phyloP scores from a whole-genome alignment of 2,329 filamentous ascomycete species.

The Xylaria sp. region DNA sequence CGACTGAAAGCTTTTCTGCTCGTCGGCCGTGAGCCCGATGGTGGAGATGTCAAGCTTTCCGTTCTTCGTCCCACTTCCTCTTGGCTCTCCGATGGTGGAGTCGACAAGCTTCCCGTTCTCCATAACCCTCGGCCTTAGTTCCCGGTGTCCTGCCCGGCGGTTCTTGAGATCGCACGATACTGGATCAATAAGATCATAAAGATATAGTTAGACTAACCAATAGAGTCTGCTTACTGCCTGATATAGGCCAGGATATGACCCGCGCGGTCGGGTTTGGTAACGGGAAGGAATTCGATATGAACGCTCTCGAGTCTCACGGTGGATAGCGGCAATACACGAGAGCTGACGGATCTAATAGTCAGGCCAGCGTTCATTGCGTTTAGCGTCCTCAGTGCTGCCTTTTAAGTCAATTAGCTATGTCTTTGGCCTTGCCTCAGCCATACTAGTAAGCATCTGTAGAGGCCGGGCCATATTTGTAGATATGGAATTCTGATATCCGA shows the following conservation, averaged over 20 bases:
- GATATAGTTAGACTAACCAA: slow-evolving; percentile 1
- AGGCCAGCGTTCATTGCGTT: slow-evolving; percentile 16
- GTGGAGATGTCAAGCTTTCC: slow-evolving; percentile 11
- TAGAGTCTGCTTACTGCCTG: slow-evolving; percentile 1
- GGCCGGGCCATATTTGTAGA: too few relatives aligned
- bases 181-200: neutral
- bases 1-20: slow-evolving; percentile 18
- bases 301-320: neutral
- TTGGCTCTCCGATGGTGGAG: slow-evolving; percentile 12
- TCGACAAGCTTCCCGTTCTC: slow-evolving; percentile 18
- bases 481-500: too few relatives aligned
- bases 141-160: neutral
- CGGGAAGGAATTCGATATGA: neutral
- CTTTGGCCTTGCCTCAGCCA: neutral
- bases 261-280: neutral
- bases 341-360: slow-evolving; percentile 5
- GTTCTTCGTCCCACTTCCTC: slow-evolving; percentile 19
- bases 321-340: neutral
- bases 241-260: slow-evolving; percentile 1
- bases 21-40: slow-evolving; percentile 17
- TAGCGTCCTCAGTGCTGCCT: slow-evolving; percentile 25
- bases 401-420: slow-evolving; percentile 10
- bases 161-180: neutral
- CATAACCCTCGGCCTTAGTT: slow-evolving; percentile 16
- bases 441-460: neutral